These are phyloP conservation scores for Rhizopogon roseolus DNA, from an alignment of 768 basidiomycete genomes.

Conservation along the genomic window DNA sequence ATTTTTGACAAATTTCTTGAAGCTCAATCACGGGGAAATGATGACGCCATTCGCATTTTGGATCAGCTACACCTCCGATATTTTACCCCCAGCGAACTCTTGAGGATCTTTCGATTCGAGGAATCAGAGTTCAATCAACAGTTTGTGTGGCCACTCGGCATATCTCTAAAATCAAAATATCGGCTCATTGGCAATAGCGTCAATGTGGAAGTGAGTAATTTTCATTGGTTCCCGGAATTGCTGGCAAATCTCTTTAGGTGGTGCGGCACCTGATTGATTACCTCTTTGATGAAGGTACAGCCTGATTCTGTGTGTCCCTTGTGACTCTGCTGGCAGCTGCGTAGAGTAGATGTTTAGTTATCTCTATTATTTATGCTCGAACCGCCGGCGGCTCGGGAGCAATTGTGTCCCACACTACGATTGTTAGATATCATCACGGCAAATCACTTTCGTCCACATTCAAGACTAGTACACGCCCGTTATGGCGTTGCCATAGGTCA, in stretches of 20 bases:
- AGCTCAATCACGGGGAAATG: constrained; percentile 34
- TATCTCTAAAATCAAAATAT: constrained; percentile 69
- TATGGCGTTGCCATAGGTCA: too few species aligned
- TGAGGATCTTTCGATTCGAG: constrained; percentile 62
- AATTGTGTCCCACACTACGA: too few species aligned
- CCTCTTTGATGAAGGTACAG: constrained; percentile 34
- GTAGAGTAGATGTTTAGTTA: too few species aligned
- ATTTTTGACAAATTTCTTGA: constrained; percentile 53
- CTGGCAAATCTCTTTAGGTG: constrained; percentile 11
- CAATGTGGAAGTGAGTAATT: constrained; percentile 55
- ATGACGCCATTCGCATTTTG: constrained; percentile 48
- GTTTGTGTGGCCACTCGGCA: constrained; percentile 60
- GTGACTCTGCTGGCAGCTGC: not conserved
- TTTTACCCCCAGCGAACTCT: constrained; percentile 68
- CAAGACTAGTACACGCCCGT: too few species aligned
- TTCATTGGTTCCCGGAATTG: not conserved
- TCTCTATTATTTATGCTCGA: too few species aligned
- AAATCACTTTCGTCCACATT: too few species aligned
- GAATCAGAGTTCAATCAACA: constrained; percentile 4
- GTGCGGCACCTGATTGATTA: constrained; percentile 58
- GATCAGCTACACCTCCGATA: constrained; percentile 63
- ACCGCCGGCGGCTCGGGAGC: too few species aligned
- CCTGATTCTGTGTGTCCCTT: not conserved
- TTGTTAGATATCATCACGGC: too few species aligned
- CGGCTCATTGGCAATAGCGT: constrained; percentile 80